Evolutionary conservation across 495 filamentous ascomycete species (phyloP), one percentile per base, ranked within the genome.

Genomic region (Talaromyces wortmannii): DNA sequence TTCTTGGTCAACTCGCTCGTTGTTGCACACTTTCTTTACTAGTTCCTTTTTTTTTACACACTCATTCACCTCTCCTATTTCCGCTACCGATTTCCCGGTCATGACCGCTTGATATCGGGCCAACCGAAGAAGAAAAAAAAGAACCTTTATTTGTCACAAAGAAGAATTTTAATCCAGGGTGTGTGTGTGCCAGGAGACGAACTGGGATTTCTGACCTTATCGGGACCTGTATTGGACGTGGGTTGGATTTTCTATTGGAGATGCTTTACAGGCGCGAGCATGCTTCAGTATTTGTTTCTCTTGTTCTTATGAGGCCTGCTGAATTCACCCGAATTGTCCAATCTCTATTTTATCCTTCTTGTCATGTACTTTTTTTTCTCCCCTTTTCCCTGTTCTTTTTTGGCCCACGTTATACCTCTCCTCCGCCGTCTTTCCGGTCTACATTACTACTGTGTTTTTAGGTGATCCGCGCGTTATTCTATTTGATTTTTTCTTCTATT

Each of bases 341-440:
- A 63, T 69, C 63, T 67, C 64, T 69, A 67, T 61, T 63, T 63
- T 74, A 66, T 63, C 61, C 70, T 77, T 77, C 74, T 77, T 76
- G 72, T 77, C 69, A 77, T 76, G 74, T 77, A 77, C 69, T 76
- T 76, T 23, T 23, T 23, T 23, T 23, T 23, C n/a, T n/a, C 4
- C 23, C 23, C 23, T 23, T 23, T 23, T 23, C 23, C 23, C 23
- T 23, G 23, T 23, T 23, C 23, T 23, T 23, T 75, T 75, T 36
- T 48, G 45, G 69, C 63, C 70, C 72, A 74, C 67, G 74, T 67
- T 74, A 76, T 75, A 72, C 74, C 70, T 75, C 72, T 67, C 59
- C 56, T 57, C 67, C 58, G 55, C 62, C 59, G 57, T 61, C 58
- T 59, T 55, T 70, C 66, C 65, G 61, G 61, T 62, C 63, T 23